Evolutionary conservation across 768 basidiomycete species (phyloP), one percentile per base, ranked within the genome.

Genomic region (Albatrellus ellisii): DNA sequence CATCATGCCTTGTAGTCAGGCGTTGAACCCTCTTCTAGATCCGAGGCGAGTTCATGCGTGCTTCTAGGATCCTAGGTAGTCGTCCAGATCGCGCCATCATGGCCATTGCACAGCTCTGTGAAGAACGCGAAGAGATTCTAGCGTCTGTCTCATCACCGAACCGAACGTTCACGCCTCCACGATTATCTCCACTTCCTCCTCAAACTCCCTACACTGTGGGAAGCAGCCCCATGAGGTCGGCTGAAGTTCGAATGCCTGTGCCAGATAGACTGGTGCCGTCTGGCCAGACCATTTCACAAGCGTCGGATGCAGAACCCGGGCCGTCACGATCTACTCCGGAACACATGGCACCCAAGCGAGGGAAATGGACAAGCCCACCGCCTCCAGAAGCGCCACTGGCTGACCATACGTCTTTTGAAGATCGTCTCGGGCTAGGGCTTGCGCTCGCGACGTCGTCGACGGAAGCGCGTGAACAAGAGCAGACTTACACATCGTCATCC

Each of bases 21-120:
- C 14, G 35, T 47, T n/a, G 44, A 18, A 39, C 50, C 49, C 27
- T 54, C 25, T 26, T 39, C 44, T 51, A 97, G 92, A 91, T 99
- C 55, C 91, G 94, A 11, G 92, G 94, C 7, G 94, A 98, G 64
- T 94, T 99, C 59, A 94, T 94, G 88, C 81, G 94, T 26, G 94
- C 92, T 4, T 79, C 82, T 18, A 72, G 90, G 42, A 86, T 98
- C 43, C 67, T 99, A 26, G 69, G 78, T 9, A 65, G 69, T 48
- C 80, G 82, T 24, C 88, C 86, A 1, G 83, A 84, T 42, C 78
- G 86, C 37, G 87, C 85, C 6, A 75, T 84, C 25, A 60, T 81
- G 15, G 84, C 87, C 4, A 68, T 98, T 14, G 78, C 90, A 1
- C 83, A 91, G 50, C 75, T 99, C 10, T 95, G 92, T 53, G 87